These are phyloP conservation scores for Brassica hybrid DNA, from an alignment of 441 rosid species.

Conservation along the genomic window DNA sequence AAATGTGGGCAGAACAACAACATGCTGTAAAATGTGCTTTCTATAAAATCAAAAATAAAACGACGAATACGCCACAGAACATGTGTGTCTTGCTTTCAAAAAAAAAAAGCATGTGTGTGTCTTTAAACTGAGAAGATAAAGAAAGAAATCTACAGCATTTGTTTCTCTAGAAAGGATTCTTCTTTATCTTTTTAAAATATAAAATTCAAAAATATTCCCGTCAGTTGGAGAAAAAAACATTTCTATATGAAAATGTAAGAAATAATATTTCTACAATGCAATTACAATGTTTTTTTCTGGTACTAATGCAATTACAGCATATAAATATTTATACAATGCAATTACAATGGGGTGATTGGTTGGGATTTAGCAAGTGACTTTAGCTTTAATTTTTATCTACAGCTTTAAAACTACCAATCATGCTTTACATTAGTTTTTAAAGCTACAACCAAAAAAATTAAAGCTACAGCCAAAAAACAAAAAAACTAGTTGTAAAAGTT, in stretches of 20 bases:
- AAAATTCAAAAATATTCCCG: neutral
- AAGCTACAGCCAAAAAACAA: too few species aligned
- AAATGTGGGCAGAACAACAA: neutral
- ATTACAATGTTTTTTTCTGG: too few species aligned
- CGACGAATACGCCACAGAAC: conserved; percentile 8
- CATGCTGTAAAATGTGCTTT: neutral
- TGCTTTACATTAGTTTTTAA: too few species aligned
- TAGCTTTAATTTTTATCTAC: too few species aligned
- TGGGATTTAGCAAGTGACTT: too few species aligned
- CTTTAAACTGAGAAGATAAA: neutral
- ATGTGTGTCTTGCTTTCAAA: neutral
- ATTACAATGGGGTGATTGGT: too few species aligned
- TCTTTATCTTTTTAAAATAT: neutral
- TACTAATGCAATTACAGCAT: too few species aligned
- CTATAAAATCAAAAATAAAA: conserved; percentile 7
- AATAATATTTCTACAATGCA: neutral
- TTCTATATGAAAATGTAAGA: too few species aligned
- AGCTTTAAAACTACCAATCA: too few species aligned
- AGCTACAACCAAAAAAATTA: too few species aligned
- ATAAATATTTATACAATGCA: too few species aligned
- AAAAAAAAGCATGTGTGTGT: neutral
- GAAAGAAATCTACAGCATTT: neutral
- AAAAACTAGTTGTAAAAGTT: too few species aligned
- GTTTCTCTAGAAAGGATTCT: neutral
- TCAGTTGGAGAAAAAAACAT: neutral